A percentile compares a stretch with the other conserved stretches of the same genome.
Conservation (phyloP, 306 rosid species). For the Acacia confusa region DNA sequence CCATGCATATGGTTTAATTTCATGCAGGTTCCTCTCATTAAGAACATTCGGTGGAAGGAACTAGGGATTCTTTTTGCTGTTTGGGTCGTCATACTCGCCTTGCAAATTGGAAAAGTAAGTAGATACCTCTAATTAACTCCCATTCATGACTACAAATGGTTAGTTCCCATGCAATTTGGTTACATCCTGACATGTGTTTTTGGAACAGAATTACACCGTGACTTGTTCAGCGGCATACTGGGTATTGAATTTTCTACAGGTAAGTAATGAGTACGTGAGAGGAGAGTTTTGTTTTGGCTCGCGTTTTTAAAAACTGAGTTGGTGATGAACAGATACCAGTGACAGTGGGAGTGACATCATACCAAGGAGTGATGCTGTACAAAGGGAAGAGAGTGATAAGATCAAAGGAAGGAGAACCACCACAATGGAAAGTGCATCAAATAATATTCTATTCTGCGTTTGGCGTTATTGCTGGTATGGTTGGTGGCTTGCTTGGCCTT, state of each 20-base stretch:
- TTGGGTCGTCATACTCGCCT: constrained; percentile 48
- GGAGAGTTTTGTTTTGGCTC: no score
- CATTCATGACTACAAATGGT: background rate
- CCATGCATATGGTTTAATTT: background rate
- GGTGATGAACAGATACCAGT: constrained; percentile 31
- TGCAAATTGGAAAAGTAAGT: constrained; percentile 40
- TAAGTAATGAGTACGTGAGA: no score
- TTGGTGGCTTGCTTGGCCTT: constrained; percentile 79
- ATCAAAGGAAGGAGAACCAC: constrained; percentile 57
- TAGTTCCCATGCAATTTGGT: background rate
- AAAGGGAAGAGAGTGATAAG: constrained; percentile 56
- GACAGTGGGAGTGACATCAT: constrained; percentile 26
- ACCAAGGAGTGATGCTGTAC: constrained; percentile 44
- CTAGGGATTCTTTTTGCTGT: constrained; percentile 52
- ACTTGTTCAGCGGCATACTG: constrained; percentile 58
- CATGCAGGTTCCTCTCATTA: constrained; percentile 47
- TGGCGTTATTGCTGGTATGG: constrained; percentile 65
- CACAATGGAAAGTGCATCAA: constrained; percentile 50
- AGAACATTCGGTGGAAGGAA: constrained; percentile 63
- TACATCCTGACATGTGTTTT: background rate
- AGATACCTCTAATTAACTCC: background rate
- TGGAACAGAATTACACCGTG: constrained; percentile 47
- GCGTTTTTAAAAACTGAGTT: no score
- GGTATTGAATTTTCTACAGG: constrained; percentile 33
- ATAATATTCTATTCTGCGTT: constrained; percentile 46